Evolutionary conservation across 345 rosid genomes (phyloP), one percentile per base, ranked within the genome.

Genomic region (Eucalyptus sp.): DNA sequence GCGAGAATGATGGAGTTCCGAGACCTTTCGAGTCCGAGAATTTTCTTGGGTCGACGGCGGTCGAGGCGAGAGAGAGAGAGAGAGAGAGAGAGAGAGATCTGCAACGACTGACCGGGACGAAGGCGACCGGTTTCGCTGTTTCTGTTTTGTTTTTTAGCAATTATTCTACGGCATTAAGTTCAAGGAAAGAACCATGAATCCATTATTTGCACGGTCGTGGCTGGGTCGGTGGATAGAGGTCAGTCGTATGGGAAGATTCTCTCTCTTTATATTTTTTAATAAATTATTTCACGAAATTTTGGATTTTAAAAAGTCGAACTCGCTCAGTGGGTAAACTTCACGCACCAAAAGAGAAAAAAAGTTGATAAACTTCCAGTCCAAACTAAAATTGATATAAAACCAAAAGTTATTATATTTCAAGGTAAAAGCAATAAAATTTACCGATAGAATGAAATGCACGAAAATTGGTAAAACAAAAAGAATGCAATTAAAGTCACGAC

Each of bases 391-490:
- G 14, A 60, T 60, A 60, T 60, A 12, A 60, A 29, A 60, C 66
- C 31, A 60, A 60, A 60, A 25, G 31, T 60, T 25, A 56, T 60
- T 10, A 60, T 60, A 27, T 25, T 60, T 60, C 66, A 60, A 11
- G 66, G 66, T 58, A 58, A 60, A 60, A 60, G 29, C 66, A 60
- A 60, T 24, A n/a, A 64, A 27, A 25, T 60, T 60, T 27, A 60
- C 31, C 0, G 0, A 60, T 11, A 13, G 31, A 6, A 7, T 60
- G 1, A 27, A 60, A 60, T 27, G 68, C 0, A 29, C 0, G 3
- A 29, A 64, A 64, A 64, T 25, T 58, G 2, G 25, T 6, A 27
- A 60, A 60, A 60, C 0, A 0, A 60, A 25, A 27, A 11, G 14
- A 12, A 5, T 60, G 56, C 24, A 13, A 25, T 60, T 60, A 27